phyloP scores from a whole-genome alignment of 2,329 filamentous ascomycete genomes.

The Pseudogymnoascus verrucosus region DNA sequence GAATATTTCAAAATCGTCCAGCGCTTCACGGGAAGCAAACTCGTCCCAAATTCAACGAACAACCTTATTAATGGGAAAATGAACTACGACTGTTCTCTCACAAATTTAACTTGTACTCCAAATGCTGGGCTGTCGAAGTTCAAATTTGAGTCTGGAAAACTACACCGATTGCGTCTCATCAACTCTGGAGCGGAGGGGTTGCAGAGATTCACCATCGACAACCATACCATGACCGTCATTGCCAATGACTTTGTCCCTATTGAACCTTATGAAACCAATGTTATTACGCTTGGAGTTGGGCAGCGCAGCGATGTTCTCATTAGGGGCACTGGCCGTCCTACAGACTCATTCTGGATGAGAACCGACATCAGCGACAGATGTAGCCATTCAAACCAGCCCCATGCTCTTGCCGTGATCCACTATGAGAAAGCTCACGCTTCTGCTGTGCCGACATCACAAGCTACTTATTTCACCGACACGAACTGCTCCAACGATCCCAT shows the following conservation, averaged over 20 bases:
- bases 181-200: constrained; percentile 37
- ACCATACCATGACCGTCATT: constrained; percentile 50
- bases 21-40: neutral
- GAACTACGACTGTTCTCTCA: constrained; percentile 17
- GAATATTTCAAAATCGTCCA: neutral
- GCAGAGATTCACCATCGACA: constrained; percentile 42
- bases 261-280: constrained; percentile 39
- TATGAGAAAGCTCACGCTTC: constrained; percentile 50
- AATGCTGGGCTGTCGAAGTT: constrained; percentile 29
- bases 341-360: constrained; percentile 10
- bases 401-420: constrained; percentile 55
- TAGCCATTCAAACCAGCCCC: constrained; percentile 39
- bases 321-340: neutral
- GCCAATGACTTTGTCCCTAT: constrained; percentile 58
- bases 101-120: neutral
- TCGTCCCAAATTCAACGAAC: constrained; percentile 14
- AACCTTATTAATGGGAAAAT: constrained; percentile 29
- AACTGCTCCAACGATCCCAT: constrained; percentile 3
- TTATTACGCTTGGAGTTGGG: constrained; percentile 45
- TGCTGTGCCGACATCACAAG: constrained; percentile 38
- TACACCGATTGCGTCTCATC: constrained; percentile 40
- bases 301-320: constrained; percentile 42
- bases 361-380: constrained; percentile 36
- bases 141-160: constrained; percentile 34
- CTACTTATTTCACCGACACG: neutral